Base-by-base conservation (phyloP, 345 rosid species). In the Trapa bicornis region DNA sequence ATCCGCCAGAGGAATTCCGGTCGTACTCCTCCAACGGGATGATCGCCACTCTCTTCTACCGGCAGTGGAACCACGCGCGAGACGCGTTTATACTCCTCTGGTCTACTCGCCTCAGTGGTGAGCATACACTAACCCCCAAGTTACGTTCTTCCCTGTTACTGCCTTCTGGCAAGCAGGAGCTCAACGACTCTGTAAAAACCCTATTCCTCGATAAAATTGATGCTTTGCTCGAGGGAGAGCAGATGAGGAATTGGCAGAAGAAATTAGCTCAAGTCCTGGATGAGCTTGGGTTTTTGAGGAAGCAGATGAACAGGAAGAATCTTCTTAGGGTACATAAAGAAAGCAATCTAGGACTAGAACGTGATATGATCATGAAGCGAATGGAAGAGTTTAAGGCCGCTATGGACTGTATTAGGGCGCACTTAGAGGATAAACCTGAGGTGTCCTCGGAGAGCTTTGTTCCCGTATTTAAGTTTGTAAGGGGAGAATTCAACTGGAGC, bases 301-400 rank as follows among this genome's bases (percentile, higher is more conserved):
- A 35, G 6, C 53, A 54, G 38, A 58, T 71, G 72, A 50, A 1
- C 64, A 57, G 56, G 73, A 70, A 36, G 60, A 48, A 13, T 29
- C n/a, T 1, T 1, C 0, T 67, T 0, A 52, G 50, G 39, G 70
- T 1, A 22, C 78, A 70, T 17, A 5, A 0, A 1, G 75, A 72
- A 81, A 75, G 75, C 62, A 77, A 36, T 48, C 43, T 86, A 8
- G 17, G 29, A 32, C 74, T 50, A 14, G 96, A 88, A 68, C 73
- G 38, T 61, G 76, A 76, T 9, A 57, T 79, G 68, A 61, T 85
- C 39, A 54, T 43, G 3, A 85, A 69, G 77, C 81, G 88, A 54
- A 48, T 84, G 52, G 73, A 56, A 66, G 98, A 87, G 77, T 93
- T 88, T 61, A 65, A 68, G 74, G 65, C 45, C 47, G 93, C 82